Evolutionary conservation across 805 yeast species (phyloP), one percentile per base, ranked within the genome.

Genomic region (Alloascoidea africana): DNA sequence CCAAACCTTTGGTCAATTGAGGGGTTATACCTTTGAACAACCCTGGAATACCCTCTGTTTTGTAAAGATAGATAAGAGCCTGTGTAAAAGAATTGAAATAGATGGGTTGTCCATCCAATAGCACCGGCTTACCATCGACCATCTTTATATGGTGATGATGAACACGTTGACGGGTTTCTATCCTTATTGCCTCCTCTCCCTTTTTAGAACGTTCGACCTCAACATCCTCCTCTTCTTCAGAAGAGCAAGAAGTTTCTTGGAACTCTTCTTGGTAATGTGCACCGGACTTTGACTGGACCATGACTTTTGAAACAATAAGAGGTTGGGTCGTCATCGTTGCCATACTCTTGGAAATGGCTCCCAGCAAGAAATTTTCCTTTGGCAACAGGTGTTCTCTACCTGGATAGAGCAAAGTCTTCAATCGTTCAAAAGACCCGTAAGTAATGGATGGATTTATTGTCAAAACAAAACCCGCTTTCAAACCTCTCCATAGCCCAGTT

Each of bases 371-470:
- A 51, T 76, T 73, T 56, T 82, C 77, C 36, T 63, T 57, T 2
- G 86, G 80, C 5, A 68, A 62, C 43, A 82, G 62, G 42, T 56
- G 59, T 6, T 48, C 41, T 33, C 51, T 50, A 8, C 50, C 54
- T n/a, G n/a, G n/a, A 56, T 58, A 73, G 32, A 79, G 50, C 2
- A 70, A 46, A 34, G 62, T 62, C 51, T 70, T 75, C 46, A 83
- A 63, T 45, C 83, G 67, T 52, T 80, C 86, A 54, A 71, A 79
- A 3, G 85, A 65, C 4, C 93, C 89, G 51, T 83, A 84, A 2
- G 94, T 84, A 51, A 84, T 84, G 32, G 91, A 76, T 2, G 94
- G 94, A 57, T 84, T 84, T 36, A 78, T 62, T 14, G 89, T 83
- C 37, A 84, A 66, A 6, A 83, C 79, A 48, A 83, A 55, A 4